Base-by-base conservation (phyloP, 106 monocot species). In the Ottelia alismoides region DNA sequence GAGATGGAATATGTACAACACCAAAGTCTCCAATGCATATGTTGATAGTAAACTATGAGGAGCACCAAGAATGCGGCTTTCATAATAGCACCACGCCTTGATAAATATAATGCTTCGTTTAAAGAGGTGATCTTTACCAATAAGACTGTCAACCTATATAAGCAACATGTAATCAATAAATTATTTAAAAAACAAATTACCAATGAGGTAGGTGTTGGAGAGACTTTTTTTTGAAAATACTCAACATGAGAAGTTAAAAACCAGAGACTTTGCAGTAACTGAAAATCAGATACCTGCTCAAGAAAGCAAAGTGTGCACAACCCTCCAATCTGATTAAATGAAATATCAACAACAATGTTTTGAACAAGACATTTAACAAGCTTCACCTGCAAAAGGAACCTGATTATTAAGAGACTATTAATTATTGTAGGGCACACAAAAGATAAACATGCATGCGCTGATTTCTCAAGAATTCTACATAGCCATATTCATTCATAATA, bases 31-130 rank as follows among this genome's bases (percentile, higher is more conserved):
- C 66, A 99, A 65, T 28, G 89, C 96, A 69, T 98, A 98, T 30
- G 96, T 98, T 25, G 96, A 98, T 46, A 98, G 74, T 3, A 98
- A 64, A 45, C 76, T 76, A 68, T 98, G 96, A 60, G 82, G 85
- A 64, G 86, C 82, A 61, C 98, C 90, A 52, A 90, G 86, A 51
- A 90, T 72, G 19, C 83, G 85, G 55, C 90, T 90, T 55, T 99
- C 98, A 69, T 99, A 99, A 70, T 90, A 99, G 29, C 98, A 99
- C 98, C 98, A 99, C 25, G 98, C 74, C 69, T 90, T 99, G 59
- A 99, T 85, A 45, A 99, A 56, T 60, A 99, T 75, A 29, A 99
- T 83, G 69, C 82, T 90, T 6, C 75, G 50, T 53, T 90, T 99
- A 26, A 99, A 86, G 3, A 99, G 82, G 62, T 99, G 73, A 28